Conservation (phyloP, 345 rosid species). For the Populus ilicifolia region DNA sequence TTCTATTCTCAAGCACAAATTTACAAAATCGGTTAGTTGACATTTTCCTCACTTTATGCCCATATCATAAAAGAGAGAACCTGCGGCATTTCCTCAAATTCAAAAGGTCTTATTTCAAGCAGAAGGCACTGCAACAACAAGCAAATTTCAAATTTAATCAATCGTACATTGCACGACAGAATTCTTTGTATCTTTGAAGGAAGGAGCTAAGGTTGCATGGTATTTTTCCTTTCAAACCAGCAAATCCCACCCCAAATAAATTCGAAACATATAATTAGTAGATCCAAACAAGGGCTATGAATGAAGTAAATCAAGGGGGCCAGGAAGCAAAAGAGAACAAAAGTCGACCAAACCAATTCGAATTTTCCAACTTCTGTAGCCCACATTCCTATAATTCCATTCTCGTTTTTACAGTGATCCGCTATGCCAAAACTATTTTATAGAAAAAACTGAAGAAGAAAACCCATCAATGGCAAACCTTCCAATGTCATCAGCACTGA, state of each 20-base stretch:
- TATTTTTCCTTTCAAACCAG: constrained; percentile 3
- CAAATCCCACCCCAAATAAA: neutral
- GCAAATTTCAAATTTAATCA: neutral
- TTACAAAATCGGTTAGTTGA: no score
- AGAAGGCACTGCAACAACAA: neutral
- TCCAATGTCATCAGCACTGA: constrained; percentile 5
- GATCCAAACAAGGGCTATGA: neutral
- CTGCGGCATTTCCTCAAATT: neutral
- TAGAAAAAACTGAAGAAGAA: neutral
- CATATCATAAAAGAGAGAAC: neutral
- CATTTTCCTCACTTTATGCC: no score
- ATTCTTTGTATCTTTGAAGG: neutral
- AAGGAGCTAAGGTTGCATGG: neutral
- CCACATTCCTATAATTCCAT: neutral
- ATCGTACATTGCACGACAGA: neutral
- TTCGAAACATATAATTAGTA: neutral
- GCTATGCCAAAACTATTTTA: constrained; percentile 1
- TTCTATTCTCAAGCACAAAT: no score
- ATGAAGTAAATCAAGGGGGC: neutral
- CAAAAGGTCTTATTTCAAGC: neutral
- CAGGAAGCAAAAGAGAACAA: neutral
- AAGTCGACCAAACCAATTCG: neutral
- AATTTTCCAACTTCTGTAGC: neutral
- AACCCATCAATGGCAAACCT: constrained; percentile 9
- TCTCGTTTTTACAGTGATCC: neutral